Evolutionary conservation across 148 eudicot species (phyloP).

Genomic region (Drosera capensis): DNA sequence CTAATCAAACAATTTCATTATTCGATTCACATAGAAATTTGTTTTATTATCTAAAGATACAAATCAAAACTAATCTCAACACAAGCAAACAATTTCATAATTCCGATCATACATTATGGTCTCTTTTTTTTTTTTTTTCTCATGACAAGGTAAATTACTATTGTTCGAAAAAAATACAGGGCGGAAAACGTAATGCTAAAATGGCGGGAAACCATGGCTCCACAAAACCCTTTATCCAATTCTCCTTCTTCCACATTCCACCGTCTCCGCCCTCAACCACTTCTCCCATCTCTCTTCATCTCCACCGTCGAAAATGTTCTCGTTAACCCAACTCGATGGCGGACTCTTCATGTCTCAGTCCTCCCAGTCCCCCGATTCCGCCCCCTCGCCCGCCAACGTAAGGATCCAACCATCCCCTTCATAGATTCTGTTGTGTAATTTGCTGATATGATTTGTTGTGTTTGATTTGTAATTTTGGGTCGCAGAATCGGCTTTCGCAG

Average conservation of each 20-base stretch:
- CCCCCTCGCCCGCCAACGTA: conserved; percentile 40
- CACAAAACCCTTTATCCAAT: no score
- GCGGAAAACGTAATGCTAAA: no score
- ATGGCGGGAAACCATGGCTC: background rate
- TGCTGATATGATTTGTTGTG: background rate
- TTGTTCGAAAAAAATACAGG: no score
- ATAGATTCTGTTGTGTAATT: background rate
- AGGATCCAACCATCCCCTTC: background rate
- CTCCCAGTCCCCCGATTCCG: conserved; percentile 27
- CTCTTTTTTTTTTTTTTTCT: no score
- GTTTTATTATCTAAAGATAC: no score
- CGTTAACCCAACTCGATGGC: conserved; percentile 23
- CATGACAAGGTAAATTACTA: no score
- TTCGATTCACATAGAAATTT: no score
- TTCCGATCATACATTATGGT: no score
- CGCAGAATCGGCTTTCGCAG: conserved; percentile 45
- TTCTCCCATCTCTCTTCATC: background rate
- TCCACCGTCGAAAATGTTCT: background rate
- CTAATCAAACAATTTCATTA: no score
- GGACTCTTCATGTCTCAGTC: conserved; percentile 54
- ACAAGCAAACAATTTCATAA: no score
- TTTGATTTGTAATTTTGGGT: background rate
- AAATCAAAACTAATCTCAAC: no score
- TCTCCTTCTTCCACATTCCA: background rate
- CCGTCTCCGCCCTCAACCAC: background rate